phyloP scores from a whole-genome alignment of 768 basidiomycete species.

The Agrocybe praecox region DNA sequence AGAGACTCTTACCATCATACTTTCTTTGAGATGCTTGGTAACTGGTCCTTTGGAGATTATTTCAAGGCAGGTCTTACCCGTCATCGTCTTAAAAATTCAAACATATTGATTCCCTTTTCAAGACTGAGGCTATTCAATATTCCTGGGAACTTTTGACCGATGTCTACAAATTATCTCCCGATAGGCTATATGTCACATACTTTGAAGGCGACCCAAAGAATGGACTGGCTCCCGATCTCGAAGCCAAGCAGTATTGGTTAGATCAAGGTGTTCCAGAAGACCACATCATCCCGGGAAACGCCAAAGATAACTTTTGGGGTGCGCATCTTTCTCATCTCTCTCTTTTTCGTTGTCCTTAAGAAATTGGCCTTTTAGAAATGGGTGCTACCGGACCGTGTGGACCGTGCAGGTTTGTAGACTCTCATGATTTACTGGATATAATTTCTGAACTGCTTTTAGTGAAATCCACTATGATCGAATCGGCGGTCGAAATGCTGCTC shows the following conservation, averaged over 20 bases:
- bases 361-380: conserved; percentile 71
- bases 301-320: conserved; percentile 99
- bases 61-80: conserved; percentile 74
- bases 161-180: conserved; percentile 85
- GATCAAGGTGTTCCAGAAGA: conserved; percentile 87
- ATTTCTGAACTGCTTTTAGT: conserved; percentile 37
- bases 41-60: conserved; percentile 99
- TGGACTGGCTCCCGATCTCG: conserved; percentile 84
- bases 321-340: conserved; percentile 28
- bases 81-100: conserved; percentile 4
- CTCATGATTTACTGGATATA: conserved; percentile 1
- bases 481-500: conserved; percentile 93
- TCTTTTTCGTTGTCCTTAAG: not conserved
- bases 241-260: conserved; percentile 87
- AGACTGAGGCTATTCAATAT: conserved; percentile 92
- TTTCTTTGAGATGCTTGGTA: conserved; percentile 99
- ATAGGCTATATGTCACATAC: conserved; percentile 95
- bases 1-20: conserved; percentile 98
- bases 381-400: conserved; percentile 98
- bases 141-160: conserved; percentile 95
- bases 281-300: conserved; percentile 91
- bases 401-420: conserved; percentile 73
- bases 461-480: conserved; percentile 98
- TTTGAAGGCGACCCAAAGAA: conserved; percentile 92
- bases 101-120: conserved; percentile 15